A percentile compares a stretch with the other conserved stretches of the same genome.
These are phyloP conservation scores for Metschnikowia chrysomelidarum DNA, from an alignment of 805 yeast species.

Conservation along the genomic window DNA sequence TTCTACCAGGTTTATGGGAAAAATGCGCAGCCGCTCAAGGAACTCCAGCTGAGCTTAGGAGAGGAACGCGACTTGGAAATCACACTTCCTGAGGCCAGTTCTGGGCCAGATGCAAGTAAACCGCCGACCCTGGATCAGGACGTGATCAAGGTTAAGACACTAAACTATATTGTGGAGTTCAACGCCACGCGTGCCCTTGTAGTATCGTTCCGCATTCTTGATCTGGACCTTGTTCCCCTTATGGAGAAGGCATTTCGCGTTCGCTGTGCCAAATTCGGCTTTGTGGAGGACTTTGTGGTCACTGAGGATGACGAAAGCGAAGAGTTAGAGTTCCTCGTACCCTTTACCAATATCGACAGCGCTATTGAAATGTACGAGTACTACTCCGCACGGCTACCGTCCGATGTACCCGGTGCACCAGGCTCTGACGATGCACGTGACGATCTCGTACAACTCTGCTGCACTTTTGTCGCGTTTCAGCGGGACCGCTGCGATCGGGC, in stretches of 20 bases:
- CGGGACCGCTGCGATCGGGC: constrained; percentile 39
- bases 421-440: constrained; percentile 17
- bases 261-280: constrained; percentile 41
- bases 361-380: constrained; percentile 46
- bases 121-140: constrained; percentile 3
- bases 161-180: constrained; percentile 39
- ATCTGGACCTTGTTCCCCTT: constrained; percentile 12
- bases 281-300: constrained; percentile 35
- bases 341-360: constrained; percentile 46
- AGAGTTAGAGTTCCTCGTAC: constrained; percentile 23
- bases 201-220: constrained; percentile 15
- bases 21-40: constrained; percentile 23
- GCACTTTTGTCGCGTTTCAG: constrained; percentile 24
- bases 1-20: constrained; percentile 34
- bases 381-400: constrained; percentile 21
- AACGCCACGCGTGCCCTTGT: constrained; percentile 37
- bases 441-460: constrained; percentile 15
- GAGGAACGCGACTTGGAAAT: constrained; percentile 30
- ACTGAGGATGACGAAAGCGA: constrained; percentile 6
- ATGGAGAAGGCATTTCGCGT: constrained; percentile 24
- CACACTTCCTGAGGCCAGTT: constrained; percentile 25
- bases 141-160: constrained; percentile 36
- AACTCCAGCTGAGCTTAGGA: constrained; percentile 24
- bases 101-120: constrained; percentile 23
- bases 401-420: constrained; percentile 17